Evolutionary conservation across 2,329 filamentous ascomycete species (phyloP).

Genomic region (Penicillium sp.): DNA sequence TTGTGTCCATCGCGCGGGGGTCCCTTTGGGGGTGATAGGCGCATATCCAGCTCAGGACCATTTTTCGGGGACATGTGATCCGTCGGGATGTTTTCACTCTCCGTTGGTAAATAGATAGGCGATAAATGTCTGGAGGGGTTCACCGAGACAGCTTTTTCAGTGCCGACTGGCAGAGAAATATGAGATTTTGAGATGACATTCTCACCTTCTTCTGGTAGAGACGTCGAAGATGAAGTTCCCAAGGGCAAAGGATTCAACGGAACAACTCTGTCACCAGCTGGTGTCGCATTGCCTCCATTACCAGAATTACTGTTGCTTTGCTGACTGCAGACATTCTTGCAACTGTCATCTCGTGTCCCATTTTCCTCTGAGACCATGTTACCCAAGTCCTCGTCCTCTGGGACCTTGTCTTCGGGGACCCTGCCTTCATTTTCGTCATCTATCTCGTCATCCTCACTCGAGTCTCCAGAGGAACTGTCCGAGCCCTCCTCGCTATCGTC

Average conservation of each 20-base stretch:
- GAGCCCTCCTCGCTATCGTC: no score
- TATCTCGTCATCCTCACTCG: no score
- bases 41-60: no score
- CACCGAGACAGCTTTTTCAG: neutral
- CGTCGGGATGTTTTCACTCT: neutral
- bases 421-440: no score
- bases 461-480: no score
- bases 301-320: neutral
- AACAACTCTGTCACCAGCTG: neutral
- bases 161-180: neutral
- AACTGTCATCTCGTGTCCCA: neutral
- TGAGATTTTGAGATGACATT: neutral
- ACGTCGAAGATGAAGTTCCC: neutral
- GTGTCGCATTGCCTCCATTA: neutral
- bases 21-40: neutral
- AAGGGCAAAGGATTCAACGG: no score
- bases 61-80: neutral
- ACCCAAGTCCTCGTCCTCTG: no score
- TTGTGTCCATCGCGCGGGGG: neutral
- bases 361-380: no score
- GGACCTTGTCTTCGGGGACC: no score
- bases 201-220: neutral
- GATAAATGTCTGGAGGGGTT: neutral
- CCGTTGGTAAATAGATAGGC: neutral
- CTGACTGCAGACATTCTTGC: neutral